Conservation (phyloP, 371 early-diverging fungal genomes). For the Apophysomyces sp. region DNA sequence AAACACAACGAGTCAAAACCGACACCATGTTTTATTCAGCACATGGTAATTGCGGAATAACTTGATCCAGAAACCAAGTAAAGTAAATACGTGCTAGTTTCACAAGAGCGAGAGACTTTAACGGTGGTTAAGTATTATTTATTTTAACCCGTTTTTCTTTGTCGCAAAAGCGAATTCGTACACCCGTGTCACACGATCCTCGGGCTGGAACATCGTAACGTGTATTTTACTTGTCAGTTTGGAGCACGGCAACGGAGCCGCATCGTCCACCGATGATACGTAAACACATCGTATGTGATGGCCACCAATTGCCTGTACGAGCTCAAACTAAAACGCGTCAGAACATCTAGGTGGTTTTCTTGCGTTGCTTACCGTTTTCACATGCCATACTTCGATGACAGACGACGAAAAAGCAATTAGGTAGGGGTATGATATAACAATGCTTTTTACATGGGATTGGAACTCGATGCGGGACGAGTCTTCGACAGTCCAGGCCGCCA, state of each 20-base stretch:
- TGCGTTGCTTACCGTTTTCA: slow-evolving; percentile 30
- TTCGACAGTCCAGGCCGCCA: slow-evolving; percentile 4
- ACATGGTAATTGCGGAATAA: no score
- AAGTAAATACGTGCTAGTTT: no score
- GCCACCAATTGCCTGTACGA: slow-evolving; percentile 14
- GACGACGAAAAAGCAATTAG: slow-evolving; percentile 30
- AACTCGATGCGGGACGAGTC: slow-evolving; percentile 17
- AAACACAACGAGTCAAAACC: no score
- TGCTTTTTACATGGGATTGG: slow-evolving; percentile 18
- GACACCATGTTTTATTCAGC: no score
- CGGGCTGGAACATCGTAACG: slow-evolving; percentile 14
- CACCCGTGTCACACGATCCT: slow-evolving; percentile 17
- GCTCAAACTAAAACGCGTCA: slow-evolving; percentile 5
- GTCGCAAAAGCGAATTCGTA: background rate
- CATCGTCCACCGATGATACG: background rate
- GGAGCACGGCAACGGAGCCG: background rate
- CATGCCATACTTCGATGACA: slow-evolving; percentile 36
- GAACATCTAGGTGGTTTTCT: background rate
- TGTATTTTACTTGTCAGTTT: background rate
- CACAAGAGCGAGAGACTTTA: no score
- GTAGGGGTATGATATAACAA: slow-evolving; percentile 27
- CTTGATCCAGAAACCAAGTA: no score
- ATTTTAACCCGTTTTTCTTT: no score
- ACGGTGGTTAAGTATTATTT: no score
- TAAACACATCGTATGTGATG: slow-evolving; percentile 14